These are phyloP conservation scores for Tuber brumale DNA, from an alignment of 495 filamentous ascomycete species.

Conservation along the genomic window DNA sequence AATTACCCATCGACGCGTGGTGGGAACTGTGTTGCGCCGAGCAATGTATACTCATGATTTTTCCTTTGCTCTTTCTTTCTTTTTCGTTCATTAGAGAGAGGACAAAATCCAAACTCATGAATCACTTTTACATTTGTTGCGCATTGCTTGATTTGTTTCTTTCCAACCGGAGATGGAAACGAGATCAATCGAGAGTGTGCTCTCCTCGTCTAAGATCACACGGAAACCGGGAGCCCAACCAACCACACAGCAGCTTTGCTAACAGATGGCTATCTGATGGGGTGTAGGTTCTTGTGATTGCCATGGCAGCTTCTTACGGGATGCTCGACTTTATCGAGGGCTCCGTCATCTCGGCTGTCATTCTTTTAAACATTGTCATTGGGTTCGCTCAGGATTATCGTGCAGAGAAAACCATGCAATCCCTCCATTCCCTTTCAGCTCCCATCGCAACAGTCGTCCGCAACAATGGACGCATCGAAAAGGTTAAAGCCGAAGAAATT, in stretches of 20 bases:
- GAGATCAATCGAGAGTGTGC: conserved; percentile 31
- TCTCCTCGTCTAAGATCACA: conserved; percentile 22
- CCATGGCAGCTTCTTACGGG: conserved; percentile 68
- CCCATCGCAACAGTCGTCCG: conserved; percentile 63
- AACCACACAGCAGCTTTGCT: conserved; percentile 22
- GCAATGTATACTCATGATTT: conserved; percentile 18
- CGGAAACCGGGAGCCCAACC: conserved; percentile 4
- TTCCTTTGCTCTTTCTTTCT: conserved; percentile 9
- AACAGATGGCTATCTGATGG: conserved; percentile 18
- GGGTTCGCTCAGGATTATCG: conserved; percentile 69
- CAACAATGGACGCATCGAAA: conserved; percentile 50
- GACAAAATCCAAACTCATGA: conserved; percentile 43
- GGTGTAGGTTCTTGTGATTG: conserved; percentile 61
- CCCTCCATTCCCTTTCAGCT: conserved; percentile 59
- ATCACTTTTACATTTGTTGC: conserved; percentile 11
- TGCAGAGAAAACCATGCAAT: conserved; percentile 68
- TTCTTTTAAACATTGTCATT: conserved; percentile 63
- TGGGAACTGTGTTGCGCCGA: conserved; percentile 9
- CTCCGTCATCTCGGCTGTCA: conserved; percentile 66
- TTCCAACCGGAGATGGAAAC: not conserved
- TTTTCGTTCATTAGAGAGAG: conserved; percentile 38
- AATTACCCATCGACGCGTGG: conserved; percentile 11
- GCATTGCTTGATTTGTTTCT: conserved; percentile 15
- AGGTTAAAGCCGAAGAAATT: conserved; percentile 56
- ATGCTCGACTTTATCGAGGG: conserved; percentile 71